phyloP scores from a whole-genome alignment of 176 grass and related monocot genomes.

The Saccharum officinarum region DNA sequence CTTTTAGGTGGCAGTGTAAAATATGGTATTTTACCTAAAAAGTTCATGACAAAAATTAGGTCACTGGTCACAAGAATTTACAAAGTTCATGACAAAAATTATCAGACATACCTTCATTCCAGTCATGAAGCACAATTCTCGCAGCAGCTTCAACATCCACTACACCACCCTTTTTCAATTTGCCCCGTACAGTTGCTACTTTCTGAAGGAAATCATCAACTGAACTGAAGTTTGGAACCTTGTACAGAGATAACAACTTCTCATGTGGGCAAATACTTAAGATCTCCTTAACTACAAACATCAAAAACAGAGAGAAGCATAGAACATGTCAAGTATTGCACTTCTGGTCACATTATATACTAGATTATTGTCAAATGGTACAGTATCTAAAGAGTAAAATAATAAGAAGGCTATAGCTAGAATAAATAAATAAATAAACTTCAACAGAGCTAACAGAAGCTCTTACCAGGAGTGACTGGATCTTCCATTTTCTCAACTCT shows the following conservation, averaged over 20 bases:
- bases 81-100: constrained; percentile 5
- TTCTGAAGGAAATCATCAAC: constrained; percentile 94
- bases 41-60: too few relatives aligned
- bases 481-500: constrained; percentile 98
- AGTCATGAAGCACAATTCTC: constrained; percentile 94
- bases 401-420: background rate
- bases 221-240: constrained; percentile 72
- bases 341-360: constrained; percentile 11
- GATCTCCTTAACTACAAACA: constrained; percentile 88
- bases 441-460: background rate
- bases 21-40: constrained; percentile 92
- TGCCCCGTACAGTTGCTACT: constrained; percentile 73
- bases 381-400: background rate
- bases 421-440: constrained; percentile 13
- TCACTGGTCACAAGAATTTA: background rate
- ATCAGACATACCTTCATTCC: constrained; percentile 77
- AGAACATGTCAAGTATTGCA: constrained; percentile 15
- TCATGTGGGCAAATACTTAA: constrained; percentile 72
- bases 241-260: constrained; percentile 82
- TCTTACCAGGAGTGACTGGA: constrained; percentile 72
- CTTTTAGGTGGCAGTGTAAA: constrained; percentile 81
- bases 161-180: constrained; percentile 94
- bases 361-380: background rate
- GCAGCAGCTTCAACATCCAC: constrained; percentile 89
- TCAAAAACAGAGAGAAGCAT: constrained; percentile 21